Evolutionary conservation across 1,139 yeast genomes (phyloP).

Genomic region (Kodamaea fungicola): DNA sequence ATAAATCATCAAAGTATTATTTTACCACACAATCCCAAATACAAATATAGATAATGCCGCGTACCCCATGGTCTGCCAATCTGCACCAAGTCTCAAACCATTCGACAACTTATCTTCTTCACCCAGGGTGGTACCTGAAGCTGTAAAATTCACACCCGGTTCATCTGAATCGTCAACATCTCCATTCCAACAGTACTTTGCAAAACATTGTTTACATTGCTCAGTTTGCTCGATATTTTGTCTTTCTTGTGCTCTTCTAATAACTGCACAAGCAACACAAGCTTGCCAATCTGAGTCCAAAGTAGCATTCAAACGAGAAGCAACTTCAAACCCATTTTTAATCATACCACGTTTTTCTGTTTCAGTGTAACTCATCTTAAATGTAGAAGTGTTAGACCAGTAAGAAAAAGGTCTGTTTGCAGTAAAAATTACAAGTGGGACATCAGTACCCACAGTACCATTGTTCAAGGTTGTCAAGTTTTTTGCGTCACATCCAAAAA

Average conservation of each 20-base stretch:
- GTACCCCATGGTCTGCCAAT: slow-evolving; percentile 6
- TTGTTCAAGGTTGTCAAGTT: slow-evolving; percentile 30
- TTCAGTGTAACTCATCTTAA: slow-evolving; percentile 31
- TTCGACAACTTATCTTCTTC: slow-evolving; percentile 17
- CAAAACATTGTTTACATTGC: slow-evolving; percentile 38
- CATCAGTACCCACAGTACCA: slow-evolving; percentile 16
- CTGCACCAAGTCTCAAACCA: slow-evolving; percentile 13
- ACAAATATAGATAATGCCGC: slow-evolving; percentile 7
- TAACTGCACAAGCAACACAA: slow-evolving; percentile 41
- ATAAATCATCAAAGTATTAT: background rate
- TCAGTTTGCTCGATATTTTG: slow-evolving; percentile 34
- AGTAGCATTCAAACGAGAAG: slow-evolving; percentile 26
- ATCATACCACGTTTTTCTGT: slow-evolving; percentile 36
- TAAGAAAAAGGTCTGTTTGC: slow-evolving; percentile 41
- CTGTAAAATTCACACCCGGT: slow-evolving; percentile 38
- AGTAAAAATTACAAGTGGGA: slow-evolving; percentile 37
- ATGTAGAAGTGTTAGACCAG: slow-evolving; percentile 36
- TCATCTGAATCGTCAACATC: slow-evolving; percentile 8
- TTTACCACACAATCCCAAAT: slow-evolving; percentile 5
- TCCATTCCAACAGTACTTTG: slow-evolving; percentile 44
- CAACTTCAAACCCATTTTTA: slow-evolving; percentile 33
- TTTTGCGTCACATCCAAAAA: slow-evolving; percentile 42
- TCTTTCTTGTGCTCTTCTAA: slow-evolving; percentile 43
- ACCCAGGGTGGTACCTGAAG: slow-evolving; percentile 42
- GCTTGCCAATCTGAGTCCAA: slow-evolving; percentile 37